Evolutionary conservation across 768 basidiomycete species (phyloP), one percentile per base, ranked within the genome.

Genomic region (Guyanaporus albipodus): DNA sequence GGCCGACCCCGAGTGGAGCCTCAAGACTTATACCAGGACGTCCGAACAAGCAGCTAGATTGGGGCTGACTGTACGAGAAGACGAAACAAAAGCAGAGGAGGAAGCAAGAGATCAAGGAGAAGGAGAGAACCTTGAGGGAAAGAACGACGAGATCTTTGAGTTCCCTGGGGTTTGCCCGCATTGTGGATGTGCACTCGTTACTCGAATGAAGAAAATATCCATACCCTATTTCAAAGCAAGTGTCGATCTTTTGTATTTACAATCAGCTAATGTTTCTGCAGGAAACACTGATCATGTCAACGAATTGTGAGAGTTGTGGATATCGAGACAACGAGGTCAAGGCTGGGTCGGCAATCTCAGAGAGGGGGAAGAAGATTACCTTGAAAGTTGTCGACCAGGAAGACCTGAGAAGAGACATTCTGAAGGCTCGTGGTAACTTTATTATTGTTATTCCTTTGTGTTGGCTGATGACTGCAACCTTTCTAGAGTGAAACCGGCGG

Each of bases 281-380:
- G 94, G 93, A 99, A 57, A 85, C 92, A 46, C 70, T 98, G 44
- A 95, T 98, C 69, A 97, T 97, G 93, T 95, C 95, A 19, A 94
- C 94, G 6, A 97, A 96, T 64, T 98, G 96, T 64, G 91, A 93
- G 48, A 68, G 71, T 42, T 99, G 96, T 66, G 96, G 96, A 1
- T 99, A 98, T 67, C 78, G 91, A 47, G 96, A 99, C 68, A 98
- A 94, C 59, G 96, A 99, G 70, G 87, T 99, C 60, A 99, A 99
- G 67, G 89, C 91, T 6, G 91, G 95, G 18, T 71, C 83, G 2
- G 93, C 94, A 1, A 90, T 97, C 47, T 90, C 95, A 4, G 79
- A 78, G 4, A 74, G 87, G 59, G 96, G 95, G 15, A 94, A 89
- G 66, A 79, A 75, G 47, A 91, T 97, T 53, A 90, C 77, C 0